Evolutionary conservation across 139 green algal genomes (phyloP).

Genomic region (Chlamydomonas eustigma): DNA sequence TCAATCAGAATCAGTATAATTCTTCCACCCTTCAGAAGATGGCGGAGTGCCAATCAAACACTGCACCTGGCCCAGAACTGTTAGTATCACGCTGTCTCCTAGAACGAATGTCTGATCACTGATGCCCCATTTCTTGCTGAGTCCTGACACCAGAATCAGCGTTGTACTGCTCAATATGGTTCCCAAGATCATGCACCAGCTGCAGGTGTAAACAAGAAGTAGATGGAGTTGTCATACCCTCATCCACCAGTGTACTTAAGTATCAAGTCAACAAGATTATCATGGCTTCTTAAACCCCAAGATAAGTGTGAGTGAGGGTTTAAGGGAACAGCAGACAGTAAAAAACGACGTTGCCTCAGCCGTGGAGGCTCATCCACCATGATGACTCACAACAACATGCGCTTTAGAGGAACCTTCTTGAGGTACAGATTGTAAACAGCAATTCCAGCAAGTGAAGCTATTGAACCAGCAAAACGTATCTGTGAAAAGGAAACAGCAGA

Average conservation of each 20-base stretch:
- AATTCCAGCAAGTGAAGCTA: constrained; percentile 66
- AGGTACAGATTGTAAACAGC: constrained; percentile 45
- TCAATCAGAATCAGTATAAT: too few species aligned
- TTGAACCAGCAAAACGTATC: constrained; percentile 61
- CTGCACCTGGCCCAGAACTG: constrained; percentile 76
- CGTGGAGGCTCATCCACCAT: too few species aligned
- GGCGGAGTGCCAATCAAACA: background rate
- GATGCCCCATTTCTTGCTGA: constrained; percentile 61
- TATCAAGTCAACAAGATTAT: too few species aligned
- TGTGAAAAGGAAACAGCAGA: too few species aligned
- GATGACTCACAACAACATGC: constrained; percentile 28
- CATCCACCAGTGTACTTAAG: too few species aligned
- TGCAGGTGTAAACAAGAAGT: background rate
- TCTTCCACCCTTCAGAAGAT: too few species aligned
- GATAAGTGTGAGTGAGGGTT: too few species aligned
- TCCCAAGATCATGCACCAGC: constrained; percentile 70
- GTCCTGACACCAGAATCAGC: constrained; percentile 62
- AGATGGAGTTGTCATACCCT: background rate
- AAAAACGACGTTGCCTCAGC: too few species aligned
- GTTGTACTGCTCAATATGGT: constrained; percentile 74
- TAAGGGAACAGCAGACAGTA: too few species aligned
- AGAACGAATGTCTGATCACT: constrained; percentile 89
- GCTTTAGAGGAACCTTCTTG: constrained; percentile 42
- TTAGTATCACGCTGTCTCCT: constrained; percentile 87
- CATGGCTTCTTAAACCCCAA: too few species aligned